Percentiles rank a stretch among this genome's conserved stretches.
phyloP scores from a whole-genome alignment of 2,329 filamentous ascomycete species.

The Paraphoma sp. region DNA sequence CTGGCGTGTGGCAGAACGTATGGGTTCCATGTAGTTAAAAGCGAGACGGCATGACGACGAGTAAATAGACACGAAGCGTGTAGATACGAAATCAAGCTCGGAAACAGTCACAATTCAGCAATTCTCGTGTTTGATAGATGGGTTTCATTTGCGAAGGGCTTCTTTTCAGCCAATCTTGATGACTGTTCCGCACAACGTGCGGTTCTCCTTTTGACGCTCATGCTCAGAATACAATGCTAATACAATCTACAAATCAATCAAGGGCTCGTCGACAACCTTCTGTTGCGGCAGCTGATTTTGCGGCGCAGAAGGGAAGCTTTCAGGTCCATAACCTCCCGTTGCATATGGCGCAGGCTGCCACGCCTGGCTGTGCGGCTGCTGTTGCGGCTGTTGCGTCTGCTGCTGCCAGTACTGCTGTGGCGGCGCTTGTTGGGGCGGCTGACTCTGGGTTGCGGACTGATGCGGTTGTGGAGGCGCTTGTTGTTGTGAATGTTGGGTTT shows the following conservation, averaged over 20 bases:
- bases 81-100: not conserved
- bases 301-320: conserved; percentile 69
- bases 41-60: not conserved
- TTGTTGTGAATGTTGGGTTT: conserved; percentile 14
- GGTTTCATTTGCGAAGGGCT: no score
- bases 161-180: no score
- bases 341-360: conserved; percentile 49
- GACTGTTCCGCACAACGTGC: no score
- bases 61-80: not conserved
- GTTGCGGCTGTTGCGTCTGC: conserved; percentile 36
- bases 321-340: conserved; percentile 50
- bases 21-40: not conserved
- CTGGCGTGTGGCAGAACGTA: no score
- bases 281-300: conserved; percentile 60
- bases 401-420: conserved; percentile 28
- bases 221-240: not conserved
- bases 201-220: not conserved
- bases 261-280: conserved; percentile 72
- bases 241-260: conserved; percentile 73
- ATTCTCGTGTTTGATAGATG: no score
- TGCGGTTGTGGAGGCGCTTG: conserved; percentile 22
- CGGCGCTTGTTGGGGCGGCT: conserved; percentile 17
- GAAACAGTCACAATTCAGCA: not conserved
- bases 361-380: conserved; percentile 39
- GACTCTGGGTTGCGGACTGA: conserved; percentile 9